Evolutionary conservation across 2,329 filamentous ascomycete genomes (phyloP), one percentile per base, ranked within the genome.

Genomic region (Phyllosticta paracitricarpa): DNA sequence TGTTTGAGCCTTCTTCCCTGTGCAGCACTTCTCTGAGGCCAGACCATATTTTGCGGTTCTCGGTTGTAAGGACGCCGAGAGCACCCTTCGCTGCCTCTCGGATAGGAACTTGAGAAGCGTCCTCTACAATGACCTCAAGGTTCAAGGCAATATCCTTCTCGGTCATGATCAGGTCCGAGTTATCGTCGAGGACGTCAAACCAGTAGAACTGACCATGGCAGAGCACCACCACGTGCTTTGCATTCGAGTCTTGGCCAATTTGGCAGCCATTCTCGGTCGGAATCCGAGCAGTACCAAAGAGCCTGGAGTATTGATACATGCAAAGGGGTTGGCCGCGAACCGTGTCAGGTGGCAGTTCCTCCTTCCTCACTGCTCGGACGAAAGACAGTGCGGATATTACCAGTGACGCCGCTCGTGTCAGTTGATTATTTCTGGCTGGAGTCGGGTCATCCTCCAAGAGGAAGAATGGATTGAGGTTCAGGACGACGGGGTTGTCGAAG

Each of bases 381-480:
- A 99, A 97, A 56, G 91, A 89, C 33, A 97, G 78, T 3, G 94
- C 87, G 2, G 94, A 99, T 17, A 94, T 85, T 0, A 95, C 90
- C 54, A 99, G 79, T 0, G 94, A 97, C 0, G 94, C 93, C 10
- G 94, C 92, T 61, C 94, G 85, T 22, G 91, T 97, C 66, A 97
- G 91, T 74, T 99, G 94, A 72, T 97, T 94, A 76, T 97, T 97
- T 65, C 94, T 84, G 54, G 93, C 92, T 2, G 94, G 94, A 1
- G 94, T 99, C 0, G 94, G 94, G 70, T 99, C 94, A 78, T 99
- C 94, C 75, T 97, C 94, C 58, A 99, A 81, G 61, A 99, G 80
- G 78, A 99, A 99, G 77, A 99, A 99, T 0, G 94, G 94, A 70
- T 99, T 99, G 65, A 99, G 78, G 76, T 99, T 97, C 66, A 99